Percentiles rank a stretch among this genome's conserved stretches.
These are phyloP conservation scores for Trichoderma lentiforme DNA, from an alignment of 2,329 filamentous ascomycete species.

Conservation along the genomic window DNA sequence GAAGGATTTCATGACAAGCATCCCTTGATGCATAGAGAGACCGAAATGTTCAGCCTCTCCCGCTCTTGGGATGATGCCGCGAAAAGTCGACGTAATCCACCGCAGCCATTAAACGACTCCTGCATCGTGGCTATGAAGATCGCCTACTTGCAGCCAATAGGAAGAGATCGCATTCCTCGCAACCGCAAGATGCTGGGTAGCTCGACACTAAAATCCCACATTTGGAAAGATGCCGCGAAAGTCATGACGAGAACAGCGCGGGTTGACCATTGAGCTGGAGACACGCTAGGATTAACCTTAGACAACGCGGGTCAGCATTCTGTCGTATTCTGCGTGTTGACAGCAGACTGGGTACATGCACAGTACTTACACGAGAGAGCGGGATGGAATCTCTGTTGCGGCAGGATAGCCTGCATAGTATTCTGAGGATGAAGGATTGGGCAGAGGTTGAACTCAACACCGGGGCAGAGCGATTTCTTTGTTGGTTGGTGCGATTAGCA, in stretches of 20 bases:
- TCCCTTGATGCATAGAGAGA: background rate
- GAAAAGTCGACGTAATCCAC: background rate
- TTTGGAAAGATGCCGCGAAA: slow-evolving; percentile 10
- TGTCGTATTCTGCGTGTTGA: background rate
- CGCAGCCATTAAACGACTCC: background rate
- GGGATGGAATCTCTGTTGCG: background rate
- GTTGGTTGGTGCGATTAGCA: background rate
- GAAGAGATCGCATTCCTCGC: slow-evolving; percentile 10
- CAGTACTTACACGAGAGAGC: background rate
- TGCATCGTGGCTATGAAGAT: background rate
- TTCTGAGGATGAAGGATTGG: background rate
- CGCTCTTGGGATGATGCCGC: background rate
- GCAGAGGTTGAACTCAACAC: background rate
- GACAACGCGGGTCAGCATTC: background rate
- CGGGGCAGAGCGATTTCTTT: background rate
- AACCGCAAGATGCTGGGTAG: background rate
- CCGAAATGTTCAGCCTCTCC: background rate
- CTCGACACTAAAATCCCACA: background rate
- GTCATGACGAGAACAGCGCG: background rate
- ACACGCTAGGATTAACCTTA: background rate
- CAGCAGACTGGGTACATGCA: background rate
- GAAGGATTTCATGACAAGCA: background rate
- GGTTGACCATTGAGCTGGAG: background rate
- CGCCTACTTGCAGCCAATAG: background rate
- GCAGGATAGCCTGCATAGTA: background rate